Evolutionary conservation across 345 rosid species (phyloP).

Genomic region (Arabidopsis suecica): DNA sequence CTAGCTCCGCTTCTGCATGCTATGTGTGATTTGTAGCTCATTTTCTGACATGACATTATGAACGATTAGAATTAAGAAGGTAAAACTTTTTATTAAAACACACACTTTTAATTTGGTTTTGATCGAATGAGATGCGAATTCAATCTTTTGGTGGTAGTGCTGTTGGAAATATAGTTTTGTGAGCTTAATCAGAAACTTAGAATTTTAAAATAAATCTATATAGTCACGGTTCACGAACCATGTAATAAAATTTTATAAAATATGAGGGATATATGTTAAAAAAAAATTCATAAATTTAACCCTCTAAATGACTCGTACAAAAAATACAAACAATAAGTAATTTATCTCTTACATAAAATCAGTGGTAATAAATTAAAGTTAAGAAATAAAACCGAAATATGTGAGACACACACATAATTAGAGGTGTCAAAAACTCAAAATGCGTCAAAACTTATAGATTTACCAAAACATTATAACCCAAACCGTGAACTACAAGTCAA

Average conservation of each 20-base stretch:
- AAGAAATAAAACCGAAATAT: background rate
- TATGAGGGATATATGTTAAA: background rate
- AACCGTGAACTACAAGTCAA: background rate
- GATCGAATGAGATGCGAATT: background rate
- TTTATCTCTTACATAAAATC: background rate
- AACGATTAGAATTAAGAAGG: background rate
- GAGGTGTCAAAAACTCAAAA: background rate
- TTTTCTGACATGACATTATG: background rate
- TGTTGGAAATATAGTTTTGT: background rate
- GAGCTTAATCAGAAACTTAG: background rate
- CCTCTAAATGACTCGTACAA: too few relatives aligned
- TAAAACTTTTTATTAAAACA: background rate
- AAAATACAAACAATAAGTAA: too few relatives aligned
- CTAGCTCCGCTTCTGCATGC: background rate
- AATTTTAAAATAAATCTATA: background rate
- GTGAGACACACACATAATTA: background rate
- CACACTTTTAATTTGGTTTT: background rate
- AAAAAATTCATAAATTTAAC: too few relatives aligned
- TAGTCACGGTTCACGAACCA: background rate
- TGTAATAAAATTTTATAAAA: background rate
- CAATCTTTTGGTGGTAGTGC: background rate
- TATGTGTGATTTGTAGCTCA: background rate
- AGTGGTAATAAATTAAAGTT: background rate
- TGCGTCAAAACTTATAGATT: background rate
- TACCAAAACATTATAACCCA: background rate